Conservation (phyloP, 345 rosid species). For the Stellera chamaejasme region DNA sequence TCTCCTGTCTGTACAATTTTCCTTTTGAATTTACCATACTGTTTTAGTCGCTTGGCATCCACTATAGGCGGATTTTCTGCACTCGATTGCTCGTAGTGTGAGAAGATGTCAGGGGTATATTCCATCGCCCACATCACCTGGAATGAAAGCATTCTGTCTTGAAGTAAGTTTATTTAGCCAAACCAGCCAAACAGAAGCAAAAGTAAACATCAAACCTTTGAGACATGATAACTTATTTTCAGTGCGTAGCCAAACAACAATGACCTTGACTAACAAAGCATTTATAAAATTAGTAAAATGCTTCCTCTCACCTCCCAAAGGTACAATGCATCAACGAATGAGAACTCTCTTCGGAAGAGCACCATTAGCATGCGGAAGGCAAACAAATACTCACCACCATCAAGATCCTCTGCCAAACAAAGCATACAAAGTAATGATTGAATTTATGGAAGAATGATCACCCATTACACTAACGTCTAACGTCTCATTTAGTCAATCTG, state of each 20-base stretch:
- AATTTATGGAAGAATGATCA: too few relatives aligned
- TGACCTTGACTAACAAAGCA: slow-evolving; percentile 1
- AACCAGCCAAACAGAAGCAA: slow-evolving; percentile 1
- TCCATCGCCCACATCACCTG: slow-evolving; percentile 99
- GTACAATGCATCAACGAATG: slow-evolving; percentile 73
- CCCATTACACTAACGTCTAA: too few relatives aligned
- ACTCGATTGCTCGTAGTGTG: slow-evolving; percentile 38
- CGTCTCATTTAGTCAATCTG: too few relatives aligned
- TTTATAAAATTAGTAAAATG: not conserved
- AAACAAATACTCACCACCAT: slow-evolving; percentile 89
- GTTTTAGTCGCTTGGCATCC: slow-evolving; percentile 51
- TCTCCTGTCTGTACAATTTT: slow-evolving; percentile 45
- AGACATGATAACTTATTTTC: slow-evolving; percentile 7
- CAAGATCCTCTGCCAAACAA: slow-evolving; percentile 64
- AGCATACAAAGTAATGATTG: not conserved
- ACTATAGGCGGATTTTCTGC: slow-evolving; percentile 18
- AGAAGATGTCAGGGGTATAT: slow-evolving; percentile 80
- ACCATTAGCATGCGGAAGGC: slow-evolving; percentile 98
- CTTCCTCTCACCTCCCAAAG: slow-evolving; percentile 87
- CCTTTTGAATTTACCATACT: slow-evolving; percentile 80
- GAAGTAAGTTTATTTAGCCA: slow-evolving; percentile 6
- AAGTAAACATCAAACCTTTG: slow-evolving; percentile 5
- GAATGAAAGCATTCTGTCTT: slow-evolving; percentile 45
- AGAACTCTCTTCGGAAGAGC: slow-evolving; percentile 90
- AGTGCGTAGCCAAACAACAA: not conserved